Conservation (phyloP, 164 flowering plant genomes). For the Piper betle region DNA sequence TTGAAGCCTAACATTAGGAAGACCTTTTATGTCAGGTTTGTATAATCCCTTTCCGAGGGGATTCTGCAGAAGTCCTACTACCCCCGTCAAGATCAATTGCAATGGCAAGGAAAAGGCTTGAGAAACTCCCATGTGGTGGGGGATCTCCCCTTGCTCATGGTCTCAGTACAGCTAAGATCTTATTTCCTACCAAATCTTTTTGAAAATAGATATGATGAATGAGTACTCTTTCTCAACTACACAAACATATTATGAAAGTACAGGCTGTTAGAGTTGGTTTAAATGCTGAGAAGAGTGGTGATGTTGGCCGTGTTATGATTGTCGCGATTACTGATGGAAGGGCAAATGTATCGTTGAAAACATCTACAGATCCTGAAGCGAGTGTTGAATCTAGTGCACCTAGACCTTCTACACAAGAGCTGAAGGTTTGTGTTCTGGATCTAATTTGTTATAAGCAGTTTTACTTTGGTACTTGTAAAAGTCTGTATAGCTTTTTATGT, state of each 20-base stretch:
- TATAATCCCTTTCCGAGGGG: conserved; percentile 95
- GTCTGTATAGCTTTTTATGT: no score
- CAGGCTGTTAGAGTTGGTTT: conserved; percentile 95
- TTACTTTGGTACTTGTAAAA: not conserved
- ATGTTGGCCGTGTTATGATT: conserved; percentile 92
- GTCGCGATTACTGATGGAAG: conserved; percentile 96
- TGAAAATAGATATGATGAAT: not conserved
- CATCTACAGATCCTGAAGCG: conserved; percentile 79
- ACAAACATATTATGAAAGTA: not conserved
- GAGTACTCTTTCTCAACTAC: not conserved
- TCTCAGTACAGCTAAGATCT: conserved; percentile 46
- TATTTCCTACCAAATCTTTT: not conserved
- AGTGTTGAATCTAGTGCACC: conserved; percentile 58
- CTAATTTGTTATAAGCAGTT: not conserved
- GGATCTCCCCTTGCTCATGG: conserved; percentile 99
- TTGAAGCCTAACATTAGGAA: not conserved
- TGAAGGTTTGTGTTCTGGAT: conserved; percentile 43
- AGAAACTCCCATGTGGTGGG: conserved; percentile 97
- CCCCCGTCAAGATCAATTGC: conserved; percentile 98
- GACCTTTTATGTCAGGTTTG: conserved; percentile 35
- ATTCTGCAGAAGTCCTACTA: conserved; percentile 82
- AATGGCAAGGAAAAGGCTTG: conserved; percentile 97
- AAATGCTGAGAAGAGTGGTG: conserved; percentile 96
- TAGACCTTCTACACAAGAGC: conserved; percentile 67
- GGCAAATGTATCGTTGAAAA: conserved; percentile 84